phyloP scores from a whole-genome alignment of 225 moss, liverwort and hornwort genomes.

The Anthoceros angustus region DNA sequence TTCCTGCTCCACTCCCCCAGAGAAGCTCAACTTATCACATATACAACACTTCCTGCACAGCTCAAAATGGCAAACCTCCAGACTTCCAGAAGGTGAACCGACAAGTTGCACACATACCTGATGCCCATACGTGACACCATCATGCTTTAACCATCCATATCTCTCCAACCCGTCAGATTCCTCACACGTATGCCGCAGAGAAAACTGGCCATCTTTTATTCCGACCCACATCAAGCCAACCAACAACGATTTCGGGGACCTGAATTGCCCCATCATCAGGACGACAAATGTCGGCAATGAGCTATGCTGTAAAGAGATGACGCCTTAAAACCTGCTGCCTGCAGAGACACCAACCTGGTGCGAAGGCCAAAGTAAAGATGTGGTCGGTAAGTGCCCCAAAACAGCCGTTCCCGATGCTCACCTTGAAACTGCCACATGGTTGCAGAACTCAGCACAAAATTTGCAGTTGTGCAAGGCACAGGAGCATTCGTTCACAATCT shows the following conservation, averaged over 20 bases:
- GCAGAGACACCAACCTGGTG: slow-evolving; percentile 31
- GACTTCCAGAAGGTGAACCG: no score
- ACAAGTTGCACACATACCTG: slow-evolving; percentile 34
- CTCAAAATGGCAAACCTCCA: no score
- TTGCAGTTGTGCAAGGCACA: not conserved
- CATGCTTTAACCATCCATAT: slow-evolving; percentile 94
- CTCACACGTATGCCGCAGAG: slow-evolving; percentile 81
- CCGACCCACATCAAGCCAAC: slow-evolving; percentile 96
- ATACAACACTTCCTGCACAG: no score
- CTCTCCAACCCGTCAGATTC: slow-evolving; percentile 56
- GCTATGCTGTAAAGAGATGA: not conserved
- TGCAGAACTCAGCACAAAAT: not conserved
- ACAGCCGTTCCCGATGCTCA: slow-evolving; percentile 70
- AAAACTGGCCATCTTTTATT: slow-evolving; percentile 53
- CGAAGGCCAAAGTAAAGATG: slow-evolving; percentile 89
- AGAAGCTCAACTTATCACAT: no score
- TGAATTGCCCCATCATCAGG: slow-evolving; percentile 13
- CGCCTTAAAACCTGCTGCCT: not conserved
- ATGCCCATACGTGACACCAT: slow-evolving; percentile 70
- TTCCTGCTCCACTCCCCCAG: slow-evolving; percentile 32
- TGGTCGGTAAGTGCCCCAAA: slow-evolving; percentile 94
- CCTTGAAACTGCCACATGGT: slow-evolving; percentile 48
- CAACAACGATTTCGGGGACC: slow-evolving; percentile 76
- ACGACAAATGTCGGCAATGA: not conserved
- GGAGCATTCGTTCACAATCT: not conserved